These are phyloP conservation scores for Gymnopilus dilepis DNA, from an alignment of 768 basidiomycete species.

Conservation along the genomic window DNA sequence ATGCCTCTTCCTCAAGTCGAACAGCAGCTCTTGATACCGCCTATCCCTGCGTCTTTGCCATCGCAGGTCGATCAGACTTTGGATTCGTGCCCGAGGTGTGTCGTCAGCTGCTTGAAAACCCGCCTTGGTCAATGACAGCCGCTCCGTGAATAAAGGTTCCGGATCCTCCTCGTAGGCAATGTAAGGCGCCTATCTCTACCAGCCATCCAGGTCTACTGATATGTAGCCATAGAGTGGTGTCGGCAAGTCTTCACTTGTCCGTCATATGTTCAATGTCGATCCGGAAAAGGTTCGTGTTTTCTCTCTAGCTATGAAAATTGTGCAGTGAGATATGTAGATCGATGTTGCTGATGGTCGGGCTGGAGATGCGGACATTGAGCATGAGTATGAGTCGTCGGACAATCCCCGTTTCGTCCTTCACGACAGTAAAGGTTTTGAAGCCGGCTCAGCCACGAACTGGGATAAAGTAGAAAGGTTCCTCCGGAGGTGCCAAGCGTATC, in stretches of 20 bases:
- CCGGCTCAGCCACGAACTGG: slow-evolving; percentile 30
- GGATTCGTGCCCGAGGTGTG: too few species aligned
- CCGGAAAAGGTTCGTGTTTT: slow-evolving; percentile 7
- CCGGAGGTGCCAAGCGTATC: slow-evolving; percentile 3
- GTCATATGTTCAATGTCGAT: slow-evolving; percentile 30
- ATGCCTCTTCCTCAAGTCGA: too few species aligned
- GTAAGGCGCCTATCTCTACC: background rate
- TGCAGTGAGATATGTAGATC: slow-evolving; percentile 9
- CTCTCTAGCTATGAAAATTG: background rate
- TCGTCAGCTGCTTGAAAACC: too few species aligned
- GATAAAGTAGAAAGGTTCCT: slow-evolving; percentile 31
- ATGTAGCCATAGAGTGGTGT: slow-evolving; percentile 28
- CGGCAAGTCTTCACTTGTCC: slow-evolving; percentile 38
- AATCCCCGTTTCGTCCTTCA: slow-evolving; percentile 36
- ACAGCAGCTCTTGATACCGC: too few species aligned
- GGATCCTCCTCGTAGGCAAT: background rate
- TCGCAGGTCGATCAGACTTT: too few species aligned
- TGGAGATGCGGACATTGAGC: slow-evolving; percentile 30
- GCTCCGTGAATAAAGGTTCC: too few species aligned
- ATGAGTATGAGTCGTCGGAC: slow-evolving; percentile 23
- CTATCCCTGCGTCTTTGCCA: too few species aligned
- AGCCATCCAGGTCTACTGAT: background rate
- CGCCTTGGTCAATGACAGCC: too few species aligned
- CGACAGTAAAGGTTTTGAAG: slow-evolving; percentile 37
- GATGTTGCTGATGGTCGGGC: slow-evolving; percentile 27